Base-by-base conservation (phyloP, 2,329 filamentous ascomycete species). In the Verticillium klebahnii region DNA sequence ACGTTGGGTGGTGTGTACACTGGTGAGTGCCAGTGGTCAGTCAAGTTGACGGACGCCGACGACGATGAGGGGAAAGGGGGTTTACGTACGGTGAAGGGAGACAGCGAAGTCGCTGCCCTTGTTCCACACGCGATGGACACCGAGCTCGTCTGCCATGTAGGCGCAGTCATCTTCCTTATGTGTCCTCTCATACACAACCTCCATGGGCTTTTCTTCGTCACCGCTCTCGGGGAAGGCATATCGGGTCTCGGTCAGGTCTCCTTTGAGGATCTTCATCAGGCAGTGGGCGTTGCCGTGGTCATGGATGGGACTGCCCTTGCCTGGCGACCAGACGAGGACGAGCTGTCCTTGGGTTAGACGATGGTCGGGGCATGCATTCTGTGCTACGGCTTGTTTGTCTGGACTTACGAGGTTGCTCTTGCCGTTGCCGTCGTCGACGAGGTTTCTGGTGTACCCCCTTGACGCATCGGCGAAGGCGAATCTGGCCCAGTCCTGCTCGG, bases 131-230 rank as follows among this genome's bases (percentile, higher is more conserved):
- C 88, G 87, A 77, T 97, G 93, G 52, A 97, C 81, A 23, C 93
- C 93, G 32, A 97, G 86, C 77, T 92, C 86, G 73, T 97, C 93
- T 45, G 91, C 90, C 89, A 97, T 97, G 75, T 97, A 97, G 9
- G 92, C 89, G 45, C 96, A 92, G 65, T 89, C 80, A 66, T 94
- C 89, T 71, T 89, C 81, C 58, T 80, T 77, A 70, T 92, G 90
- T 52, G 81, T 83, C 45, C 85, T 90, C 70, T 91, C 85, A 55
- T 85, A 88, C 66, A 87, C 89, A 62, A 90, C 75, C 63, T 79
- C 72, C 64, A 66, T 66, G 14, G 61, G 64, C 19, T 52, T 52
- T 31, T 63, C 59, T 32, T 65, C 57, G 31, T 61, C 37, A 19
- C 50, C 58, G 25, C 73, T 73, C 57, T 80, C 72, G 0, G 93